These are phyloP conservation scores for Chlorella sp. DNA, from an alignment of 139 green algal genomes.

Conservation along the genomic window DNA sequence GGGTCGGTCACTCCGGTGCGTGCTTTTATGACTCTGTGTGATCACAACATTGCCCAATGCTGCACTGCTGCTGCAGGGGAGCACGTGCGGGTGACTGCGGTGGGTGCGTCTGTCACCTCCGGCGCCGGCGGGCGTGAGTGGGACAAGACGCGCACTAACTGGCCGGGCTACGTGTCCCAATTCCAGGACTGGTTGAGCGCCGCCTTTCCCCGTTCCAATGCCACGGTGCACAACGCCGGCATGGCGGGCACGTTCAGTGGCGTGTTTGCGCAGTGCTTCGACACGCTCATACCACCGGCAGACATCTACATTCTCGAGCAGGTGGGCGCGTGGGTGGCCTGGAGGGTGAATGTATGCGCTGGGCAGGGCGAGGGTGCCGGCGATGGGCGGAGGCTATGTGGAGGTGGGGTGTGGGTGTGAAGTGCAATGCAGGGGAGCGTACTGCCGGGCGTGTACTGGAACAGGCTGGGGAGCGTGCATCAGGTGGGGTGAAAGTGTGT, in stretches of 20 bases:
- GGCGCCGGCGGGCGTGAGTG: slow-evolving; percentile 4
- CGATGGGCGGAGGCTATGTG: no score
- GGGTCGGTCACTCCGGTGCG: no score
- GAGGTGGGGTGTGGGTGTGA: no score
- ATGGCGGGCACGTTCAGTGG: slow-evolving; percentile 19
- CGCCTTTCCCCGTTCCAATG: slow-evolving; percentile 1
- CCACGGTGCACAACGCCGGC: slow-evolving; percentile 12
- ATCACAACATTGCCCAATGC: no score
- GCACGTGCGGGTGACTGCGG: background rate
- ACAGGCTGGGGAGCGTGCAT: no score
- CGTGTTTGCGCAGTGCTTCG: slow-evolving; percentile 30
- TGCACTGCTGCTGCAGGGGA: background rate
- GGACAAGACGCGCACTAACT: background rate
- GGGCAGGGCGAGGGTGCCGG: no score
- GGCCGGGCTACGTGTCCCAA: slow-evolving; percentile 1
- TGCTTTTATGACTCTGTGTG: no score
- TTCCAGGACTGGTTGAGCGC: slow-evolving; percentile 5
- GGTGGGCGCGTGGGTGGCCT: no score
- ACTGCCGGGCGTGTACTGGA: no score
- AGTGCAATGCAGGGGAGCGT: no score
- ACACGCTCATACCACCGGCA: background rate
- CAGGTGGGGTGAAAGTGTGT: no score
- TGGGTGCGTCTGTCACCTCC: slow-evolving; percentile 1
- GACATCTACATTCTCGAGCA: slow-evolving; percentile 17
- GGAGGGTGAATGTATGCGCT: no score